Percentiles rank a stretch among this genome's conserved stretches.
Evolutionary conservation across 139 green algal genomes (phyloP).

Genomic region (Ostreobium quekettii): DNA sequence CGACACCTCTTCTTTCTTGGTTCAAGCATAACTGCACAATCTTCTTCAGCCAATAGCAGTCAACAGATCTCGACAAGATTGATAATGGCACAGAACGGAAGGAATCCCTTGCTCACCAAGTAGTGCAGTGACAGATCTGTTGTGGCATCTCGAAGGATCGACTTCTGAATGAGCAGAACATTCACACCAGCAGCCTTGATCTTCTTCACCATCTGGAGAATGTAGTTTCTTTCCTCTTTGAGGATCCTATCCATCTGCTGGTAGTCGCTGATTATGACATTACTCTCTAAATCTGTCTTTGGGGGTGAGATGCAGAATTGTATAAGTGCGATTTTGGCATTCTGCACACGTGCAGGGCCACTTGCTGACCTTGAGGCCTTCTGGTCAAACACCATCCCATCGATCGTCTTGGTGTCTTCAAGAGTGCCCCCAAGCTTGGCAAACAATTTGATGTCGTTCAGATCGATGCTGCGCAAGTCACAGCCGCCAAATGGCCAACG

Average conservation of each 20-base stretch:
- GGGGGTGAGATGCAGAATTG: slow-evolving; percentile 92
- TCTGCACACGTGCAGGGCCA: slow-evolving; percentile 83
- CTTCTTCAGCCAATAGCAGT: too few relatives aligned
- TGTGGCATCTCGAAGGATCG: slow-evolving; percentile 91
- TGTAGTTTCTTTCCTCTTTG: slow-evolving; percentile 98
- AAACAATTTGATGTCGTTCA: slow-evolving; percentile 89
- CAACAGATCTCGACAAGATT: too few relatives aligned
- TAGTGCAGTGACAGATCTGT: slow-evolving; percentile 98
- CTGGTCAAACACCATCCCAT: slow-evolving; percentile 94
- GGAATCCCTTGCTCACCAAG: slow-evolving; percentile 55
- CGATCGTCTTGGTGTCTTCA: slow-evolving; percentile 90
- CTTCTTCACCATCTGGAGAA: slow-evolving; percentile 96
- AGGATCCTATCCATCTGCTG: slow-evolving; percentile 80
- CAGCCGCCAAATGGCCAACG: not conserved
- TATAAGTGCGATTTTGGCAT: slow-evolving; percentile 93
- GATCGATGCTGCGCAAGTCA: slow-evolving; percentile 63
- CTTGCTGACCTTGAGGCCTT: slow-evolving; percentile 79
- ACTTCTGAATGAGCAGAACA: slow-evolving; percentile 98
- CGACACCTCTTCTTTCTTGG: too few relatives aligned
- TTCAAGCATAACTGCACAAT: too few relatives aligned
- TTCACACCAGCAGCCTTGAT: slow-evolving; percentile 92
- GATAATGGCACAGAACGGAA: too few relatives aligned
- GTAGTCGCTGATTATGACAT: slow-evolving; percentile 90
- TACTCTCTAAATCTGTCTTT: slow-evolving; percentile 98
- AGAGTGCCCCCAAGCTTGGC: slow-evolving; percentile 91